Base-by-base conservation (phyloP, 768 basidiomycete species). In the Xerocomellus amylosporus region DNA sequence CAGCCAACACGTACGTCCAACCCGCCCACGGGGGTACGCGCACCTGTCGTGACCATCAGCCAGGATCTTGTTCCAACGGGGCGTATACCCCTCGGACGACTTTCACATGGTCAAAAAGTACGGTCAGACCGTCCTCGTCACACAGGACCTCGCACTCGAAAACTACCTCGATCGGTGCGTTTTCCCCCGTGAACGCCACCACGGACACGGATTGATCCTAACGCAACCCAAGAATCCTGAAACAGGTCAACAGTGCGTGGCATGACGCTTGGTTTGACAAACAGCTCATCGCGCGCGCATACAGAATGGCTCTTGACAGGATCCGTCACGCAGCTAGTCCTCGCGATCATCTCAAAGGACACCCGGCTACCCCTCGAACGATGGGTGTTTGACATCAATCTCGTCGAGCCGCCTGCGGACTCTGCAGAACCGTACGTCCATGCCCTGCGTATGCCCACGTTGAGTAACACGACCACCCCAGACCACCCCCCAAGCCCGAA, bases 81-180 rank as follows among this genome's bases (percentile, higher is more conserved):
- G 93, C 54, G 90, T 99, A 19, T 99, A 98, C 70, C 97, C 97
- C 3, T 87, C 92, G 0, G 97, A 98, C 71, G 97, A 99, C 75
- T 99, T 99, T 70, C 89, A 93, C 67, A 95, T 97, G 92, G 96
- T 99, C 55, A 99, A 98, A 73, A 99, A 98, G 71, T 99, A 98
- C 62, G 96, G 97, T 0, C 87, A 98, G 67, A 94, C 93, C 0
- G 90, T 99, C 49, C 80, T 98, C 24, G 88, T 98, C 8, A 97
- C 95, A 1, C 89, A 94, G 60, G 96, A 99, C 62, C 84, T 94
- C 44, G 88, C 89, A 4, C 75, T 99, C 45, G 93, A 98, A 68
- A 91, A 88, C 66, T 98, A 99, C 67, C 81, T 98, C n/a, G 85
- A 89, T 51, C 83, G 83, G 89, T 88, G 61, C 2, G 57, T n/a